These are phyloP conservation scores for Scleromitrula shiraiana DNA, from an alignment of 2,329 filamentous ascomycete genomes.

Conservation along the genomic window DNA sequence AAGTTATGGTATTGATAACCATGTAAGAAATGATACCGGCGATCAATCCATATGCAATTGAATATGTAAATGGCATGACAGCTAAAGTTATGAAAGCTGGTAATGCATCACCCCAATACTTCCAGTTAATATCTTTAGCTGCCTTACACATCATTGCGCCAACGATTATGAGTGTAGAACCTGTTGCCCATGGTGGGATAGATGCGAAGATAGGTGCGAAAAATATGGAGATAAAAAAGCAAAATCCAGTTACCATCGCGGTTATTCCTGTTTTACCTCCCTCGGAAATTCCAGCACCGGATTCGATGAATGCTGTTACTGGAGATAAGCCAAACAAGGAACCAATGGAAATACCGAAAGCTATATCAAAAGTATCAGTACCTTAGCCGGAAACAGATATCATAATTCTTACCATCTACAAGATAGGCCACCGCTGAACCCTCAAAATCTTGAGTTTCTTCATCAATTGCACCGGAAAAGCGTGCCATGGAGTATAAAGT, in stretches of 20 bases:
- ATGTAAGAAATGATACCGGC: conserved; percentile 70
- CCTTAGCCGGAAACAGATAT: not conserved
- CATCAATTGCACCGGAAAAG: conserved; percentile 72
- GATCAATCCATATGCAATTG: conserved; percentile 79
- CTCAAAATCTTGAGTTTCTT: conserved; percentile 78
- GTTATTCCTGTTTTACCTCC: conserved; percentile 85
- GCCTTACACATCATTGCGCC: conserved; percentile 77
- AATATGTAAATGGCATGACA: conserved; percentile 85
- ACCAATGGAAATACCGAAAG: conserved; percentile 70
- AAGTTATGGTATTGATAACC: conserved; percentile 65
- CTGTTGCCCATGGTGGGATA: conserved; percentile 83
- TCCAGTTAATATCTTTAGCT: conserved; percentile 81
- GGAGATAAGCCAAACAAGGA: conserved; percentile 70
- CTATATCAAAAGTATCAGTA: conserved; percentile 26
- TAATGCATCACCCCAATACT: conserved; percentile 73
- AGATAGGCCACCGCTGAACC: conserved; percentile 76
- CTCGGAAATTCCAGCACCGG: conserved; percentile 83
- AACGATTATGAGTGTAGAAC: conserved; percentile 75
- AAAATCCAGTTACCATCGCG: conserved; percentile 67
- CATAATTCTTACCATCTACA: conserved; percentile 46
- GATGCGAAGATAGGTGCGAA: conserved; percentile 87
- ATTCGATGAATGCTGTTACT: conserved; percentile 81
- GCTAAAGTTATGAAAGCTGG: conserved; percentile 79
- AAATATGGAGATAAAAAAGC: conserved; percentile 82
- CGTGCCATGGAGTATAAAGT: conserved; percentile 86